Evolutionary conservation across 495 filamentous ascomycete genomes (phyloP).

Genomic region (Lophium mytilinum): DNA sequence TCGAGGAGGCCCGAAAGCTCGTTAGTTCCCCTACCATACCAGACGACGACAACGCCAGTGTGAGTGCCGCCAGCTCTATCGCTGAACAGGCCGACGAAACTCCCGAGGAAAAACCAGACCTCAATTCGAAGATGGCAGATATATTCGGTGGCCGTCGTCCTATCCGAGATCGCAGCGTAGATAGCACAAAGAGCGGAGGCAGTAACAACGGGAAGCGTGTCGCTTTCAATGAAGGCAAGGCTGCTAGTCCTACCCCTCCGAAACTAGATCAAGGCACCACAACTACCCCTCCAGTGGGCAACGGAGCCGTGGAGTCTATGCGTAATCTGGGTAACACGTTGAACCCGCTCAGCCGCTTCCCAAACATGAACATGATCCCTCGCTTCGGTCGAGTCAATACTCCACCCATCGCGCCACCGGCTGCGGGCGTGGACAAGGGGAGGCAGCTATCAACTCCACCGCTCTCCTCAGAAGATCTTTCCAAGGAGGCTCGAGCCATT

Average conservation of each 20-base stretch:
- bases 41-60: slow-evolving; percentile 44
- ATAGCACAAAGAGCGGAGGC: slow-evolving; percentile 62
- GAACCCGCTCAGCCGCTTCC: slow-evolving; percentile 74
- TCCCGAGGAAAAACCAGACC: slow-evolving; percentile 20
- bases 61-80: slow-evolving; percentile 34
- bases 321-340: slow-evolving; percentile 73
- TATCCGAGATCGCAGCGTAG: slow-evolving; percentile 64
- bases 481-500: slow-evolving; percentile 24
- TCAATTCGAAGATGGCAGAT: slow-evolving; percentile 52
- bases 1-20: slow-evolving; percentile 85
- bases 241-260: neutral
- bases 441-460: neutral
- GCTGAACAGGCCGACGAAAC: slow-evolving; percentile 26
- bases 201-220: slow-evolving; percentile 44
- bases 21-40: slow-evolving; percentile 57
- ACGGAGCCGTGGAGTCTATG: slow-evolving; percentile 68
- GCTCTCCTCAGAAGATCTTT: slow-evolving; percentile 13
- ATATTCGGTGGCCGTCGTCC: slow-evolving; percentile 54
- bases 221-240: slow-evolving; percentile 26
- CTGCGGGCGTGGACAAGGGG: slow-evolving; percentile 11
- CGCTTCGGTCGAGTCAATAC: slow-evolving; percentile 59
- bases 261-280: neutral
- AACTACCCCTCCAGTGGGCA: slow-evolving; percentile 32
- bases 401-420: slow-evolving; percentile 14
- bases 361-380: slow-evolving; percentile 56